Evolutionary conservation across 2,329 filamentous ascomycete species (phyloP).

Genomic region (Penicillium vulpinum): DNA sequence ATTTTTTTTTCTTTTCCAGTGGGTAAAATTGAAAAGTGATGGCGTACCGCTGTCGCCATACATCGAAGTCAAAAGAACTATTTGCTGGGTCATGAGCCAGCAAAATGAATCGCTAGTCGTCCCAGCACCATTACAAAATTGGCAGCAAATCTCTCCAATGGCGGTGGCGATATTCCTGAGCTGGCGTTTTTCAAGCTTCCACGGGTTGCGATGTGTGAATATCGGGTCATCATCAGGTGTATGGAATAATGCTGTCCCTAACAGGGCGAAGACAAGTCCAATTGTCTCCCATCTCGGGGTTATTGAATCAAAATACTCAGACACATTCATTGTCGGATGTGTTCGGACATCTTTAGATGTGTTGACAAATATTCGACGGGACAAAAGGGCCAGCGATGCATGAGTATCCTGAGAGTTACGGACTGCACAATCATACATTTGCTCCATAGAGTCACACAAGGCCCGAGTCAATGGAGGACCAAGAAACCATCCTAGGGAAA

Average conservation of each 20-base stretch:
- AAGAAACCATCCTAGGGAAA: neutral
- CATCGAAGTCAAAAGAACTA: constrained; percentile 10
- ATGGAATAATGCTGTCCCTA: constrained; percentile 17
- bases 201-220: constrained; percentile 3
- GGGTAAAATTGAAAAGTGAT: neutral
- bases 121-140: constrained; percentile 18
- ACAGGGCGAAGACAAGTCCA: constrained; percentile 14
- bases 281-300: constrained; percentile 22
- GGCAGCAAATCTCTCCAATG: constrained; percentile 18
- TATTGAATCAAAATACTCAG: constrained; percentile 15
- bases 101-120: constrained; percentile 18
- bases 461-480: neutral
- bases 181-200: constrained; percentile 10
- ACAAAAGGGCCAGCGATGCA: neutral
- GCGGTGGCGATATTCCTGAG: constrained; percentile 12
- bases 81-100: constrained; percentile 18
- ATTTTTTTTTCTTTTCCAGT: neutral
- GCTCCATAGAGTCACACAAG: neutral
- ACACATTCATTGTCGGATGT: constrained; percentile 10
- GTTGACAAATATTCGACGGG: constrained; percentile 1
- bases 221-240: constrained; percentile 11
- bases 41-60: constrained; percentile 20
- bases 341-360: constrained; percentile 9
- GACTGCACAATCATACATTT: neutral
- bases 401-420: neutral